phyloP scores from a whole-genome alignment of 352 stramenopile genomes.

The Pythium phragmitis region DNA sequence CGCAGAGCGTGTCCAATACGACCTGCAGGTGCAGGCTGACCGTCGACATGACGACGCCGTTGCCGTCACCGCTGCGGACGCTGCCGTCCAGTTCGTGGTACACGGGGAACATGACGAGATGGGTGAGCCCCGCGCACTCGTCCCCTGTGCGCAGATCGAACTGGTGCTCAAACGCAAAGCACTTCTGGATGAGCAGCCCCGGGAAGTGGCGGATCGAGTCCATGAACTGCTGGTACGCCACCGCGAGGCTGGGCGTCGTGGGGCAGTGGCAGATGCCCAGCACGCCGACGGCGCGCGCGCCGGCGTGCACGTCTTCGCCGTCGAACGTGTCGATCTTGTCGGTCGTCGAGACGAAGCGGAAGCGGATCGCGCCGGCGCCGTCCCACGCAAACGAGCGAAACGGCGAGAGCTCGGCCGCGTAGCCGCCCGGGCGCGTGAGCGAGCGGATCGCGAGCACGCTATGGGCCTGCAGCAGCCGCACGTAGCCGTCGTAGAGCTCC shows the following conservation, averaged over 20 bases:
- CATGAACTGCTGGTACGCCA: slow-evolving; percentile 68
- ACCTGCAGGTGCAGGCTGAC: slow-evolving; percentile 80
- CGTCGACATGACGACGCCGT: slow-evolving; percentile 43
- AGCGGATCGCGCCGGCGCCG: slow-evolving; percentile 48
- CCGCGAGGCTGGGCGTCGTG: slow-evolving; percentile 49
- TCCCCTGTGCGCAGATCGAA: slow-evolving; percentile 61
- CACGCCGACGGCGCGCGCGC: slow-evolving; percentile 66
- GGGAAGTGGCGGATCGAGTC: slow-evolving; percentile 64
- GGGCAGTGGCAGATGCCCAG: slow-evolving; percentile 82
- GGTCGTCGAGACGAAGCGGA: slow-evolving; percentile 70
- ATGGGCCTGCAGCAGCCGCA: slow-evolving; percentile 56
- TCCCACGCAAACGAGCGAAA: slow-evolving; percentile 77
- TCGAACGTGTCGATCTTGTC: slow-evolving; percentile 56
- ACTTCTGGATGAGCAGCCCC: slow-evolving; percentile 72
- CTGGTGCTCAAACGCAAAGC: slow-evolving; percentile 82
- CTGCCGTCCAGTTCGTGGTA: slow-evolving; percentile 65
- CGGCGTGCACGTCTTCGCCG: slow-evolving; percentile 75
- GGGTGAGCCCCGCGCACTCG: slow-evolving; percentile 51
- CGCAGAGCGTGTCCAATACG: slow-evolving; percentile 76
- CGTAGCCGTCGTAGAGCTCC: slow-evolving; percentile 59
- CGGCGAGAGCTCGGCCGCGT: slow-evolving; percentile 77
- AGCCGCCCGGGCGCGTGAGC: slow-evolving; percentile 72
- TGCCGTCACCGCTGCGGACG: slow-evolving; percentile 27
- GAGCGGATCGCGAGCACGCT: slow-evolving; percentile 57
- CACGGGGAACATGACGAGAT: slow-evolving; percentile 85